These are phyloP conservation scores for Arthonia radiata DNA, from an alignment of 495 filamentous ascomycete species.

Conservation along the genomic window DNA sequence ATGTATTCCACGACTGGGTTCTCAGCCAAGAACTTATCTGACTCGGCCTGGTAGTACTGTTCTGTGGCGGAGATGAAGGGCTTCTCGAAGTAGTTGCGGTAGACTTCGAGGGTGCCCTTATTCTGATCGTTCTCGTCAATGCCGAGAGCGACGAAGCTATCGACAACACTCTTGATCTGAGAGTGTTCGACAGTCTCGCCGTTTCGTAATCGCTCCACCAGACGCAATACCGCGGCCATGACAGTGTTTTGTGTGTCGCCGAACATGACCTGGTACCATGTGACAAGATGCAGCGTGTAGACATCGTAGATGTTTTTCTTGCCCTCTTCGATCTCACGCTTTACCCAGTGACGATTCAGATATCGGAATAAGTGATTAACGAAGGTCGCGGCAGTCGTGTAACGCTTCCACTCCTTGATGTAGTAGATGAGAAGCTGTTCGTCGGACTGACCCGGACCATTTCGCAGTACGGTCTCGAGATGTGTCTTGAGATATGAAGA, in stretches of 20 bases:
- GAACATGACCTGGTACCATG: conserved; percentile 86
- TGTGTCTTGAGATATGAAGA: conserved; percentile 61
- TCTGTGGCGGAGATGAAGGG: conserved; percentile 75
- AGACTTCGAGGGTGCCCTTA: conserved; percentile 88
- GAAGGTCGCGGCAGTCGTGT: conserved; percentile 85
- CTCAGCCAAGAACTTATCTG: conserved; percentile 77
- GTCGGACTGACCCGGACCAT: conserved; percentile 56
- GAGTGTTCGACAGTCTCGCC: conserved; percentile 94
- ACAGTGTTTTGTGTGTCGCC: conserved; percentile 57
- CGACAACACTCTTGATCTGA: conserved; percentile 91
- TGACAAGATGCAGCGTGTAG: conserved; percentile 85
- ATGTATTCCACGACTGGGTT: conserved; percentile 98
- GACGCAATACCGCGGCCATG: conserved; percentile 81
- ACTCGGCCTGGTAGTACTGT: conserved; percentile 74
- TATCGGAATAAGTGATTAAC: conserved; percentile 94
- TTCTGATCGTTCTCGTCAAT: conserved; percentile 80
- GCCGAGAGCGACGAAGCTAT: conserved; percentile 88
- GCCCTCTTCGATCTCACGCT: conserved; percentile 94
- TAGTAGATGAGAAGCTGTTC: conserved; percentile 88
- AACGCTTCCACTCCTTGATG: conserved; percentile 87
- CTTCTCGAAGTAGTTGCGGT: conserved; percentile 69
- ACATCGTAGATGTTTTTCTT: conserved; percentile 98
- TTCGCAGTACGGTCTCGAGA: conserved; percentile 34
- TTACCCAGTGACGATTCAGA: conserved; percentile 96
- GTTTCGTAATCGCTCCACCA: conserved; percentile 93